These are phyloP conservation scores for Sporothrix mexicana DNA, from an alignment of 2,329 filamentous ascomycete genomes.

Conservation along the genomic window DNA sequence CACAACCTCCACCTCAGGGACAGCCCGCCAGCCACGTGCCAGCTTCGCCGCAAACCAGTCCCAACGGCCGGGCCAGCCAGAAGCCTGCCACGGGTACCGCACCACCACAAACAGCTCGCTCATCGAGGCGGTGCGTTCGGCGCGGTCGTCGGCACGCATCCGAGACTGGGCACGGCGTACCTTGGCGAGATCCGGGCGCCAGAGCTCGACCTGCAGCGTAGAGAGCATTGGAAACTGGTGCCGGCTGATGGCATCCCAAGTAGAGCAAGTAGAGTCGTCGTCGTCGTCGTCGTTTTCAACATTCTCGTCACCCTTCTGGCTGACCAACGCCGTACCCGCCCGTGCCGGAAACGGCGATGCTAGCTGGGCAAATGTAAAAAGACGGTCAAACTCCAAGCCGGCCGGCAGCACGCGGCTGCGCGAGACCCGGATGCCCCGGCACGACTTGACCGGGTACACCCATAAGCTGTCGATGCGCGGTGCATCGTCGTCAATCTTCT, in stretches of 20 bases:
- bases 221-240: constrained; percentile 73
- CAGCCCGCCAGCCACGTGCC: constrained; percentile 53
- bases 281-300: constrained; percentile 44
- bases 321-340: constrained; percentile 39
- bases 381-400: constrained; percentile 78
- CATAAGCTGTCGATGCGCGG: constrained; percentile 66
- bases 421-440: constrained; percentile 74
- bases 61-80: constrained; percentile 55
- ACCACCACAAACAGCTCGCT: constrained; percentile 66
- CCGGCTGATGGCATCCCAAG: constrained; percentile 75
- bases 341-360: constrained; percentile 55
- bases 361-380: constrained; percentile 80
- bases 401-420: constrained; percentile 67
- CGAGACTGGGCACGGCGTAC: constrained; percentile 50
- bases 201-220: constrained; percentile 69
- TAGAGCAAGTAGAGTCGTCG: constrained; percentile 59
- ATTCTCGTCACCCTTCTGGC: constrained; percentile 45
- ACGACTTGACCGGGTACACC: constrained; percentile 85
- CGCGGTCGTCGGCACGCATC: constrained; percentile 35
- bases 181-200: constrained; percentile 69
- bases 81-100: constrained; percentile 66
- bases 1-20: constrained; percentile 67
- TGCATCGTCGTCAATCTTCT: neutral
- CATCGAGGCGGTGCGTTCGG: constrained; percentile 51
- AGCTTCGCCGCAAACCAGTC: constrained; percentile 58